Evolutionary conservation across 805 yeast genomes (phyloP).

Genomic region (Yamadazyma sp.): DNA sequence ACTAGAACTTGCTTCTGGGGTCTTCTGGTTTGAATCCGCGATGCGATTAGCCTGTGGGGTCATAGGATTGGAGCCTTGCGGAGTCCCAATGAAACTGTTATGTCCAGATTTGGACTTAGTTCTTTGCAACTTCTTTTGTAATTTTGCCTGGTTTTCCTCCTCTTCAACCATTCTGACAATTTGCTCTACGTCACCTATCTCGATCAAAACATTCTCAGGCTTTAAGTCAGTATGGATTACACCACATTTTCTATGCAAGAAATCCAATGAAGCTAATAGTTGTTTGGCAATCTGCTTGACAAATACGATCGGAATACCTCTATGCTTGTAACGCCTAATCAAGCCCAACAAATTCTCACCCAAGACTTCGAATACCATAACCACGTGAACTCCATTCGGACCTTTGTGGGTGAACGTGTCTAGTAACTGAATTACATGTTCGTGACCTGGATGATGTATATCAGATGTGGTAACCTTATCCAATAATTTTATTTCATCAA

Average conservation of each 20-base stretch:
- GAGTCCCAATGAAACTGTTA: constrained; percentile 9
- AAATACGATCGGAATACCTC: constrained; percentile 73
- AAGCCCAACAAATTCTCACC: constrained; percentile 91
- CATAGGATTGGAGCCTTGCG: constrained; percentile 16
- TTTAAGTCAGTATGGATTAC: constrained; percentile 53
- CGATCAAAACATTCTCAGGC: constrained; percentile 65
- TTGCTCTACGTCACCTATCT: constrained; percentile 79
- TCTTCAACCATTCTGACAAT: constrained; percentile 68
- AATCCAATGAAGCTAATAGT: constrained; percentile 68
- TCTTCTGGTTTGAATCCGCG: constrained; percentile 5
- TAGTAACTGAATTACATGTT: constrained; percentile 72
- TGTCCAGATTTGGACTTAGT: constrained; percentile 26
- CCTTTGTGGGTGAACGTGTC: constrained; percentile 88
- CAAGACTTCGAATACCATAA: constrained; percentile 96
- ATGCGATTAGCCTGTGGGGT: constrained; percentile 14
- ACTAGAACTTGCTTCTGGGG: constrained; percentile 8
- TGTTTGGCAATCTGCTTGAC: constrained; percentile 84
- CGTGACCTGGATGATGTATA: constrained; percentile 74
- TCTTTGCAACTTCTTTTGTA: constrained; percentile 42
- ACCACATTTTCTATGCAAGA: constrained; percentile 69
- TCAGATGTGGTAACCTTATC: constrained; percentile 63
- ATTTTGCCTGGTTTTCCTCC: constrained; percentile 51
- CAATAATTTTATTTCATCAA: constrained; percentile 85
- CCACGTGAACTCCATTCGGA: constrained; percentile 88
- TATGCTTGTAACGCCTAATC: constrained; percentile 72